Percentiles rank a stretch among this genome's conserved stretches.
Conservation (phyloP, 176 grass and related monocot species). For the Carex littledalei region DNA sequence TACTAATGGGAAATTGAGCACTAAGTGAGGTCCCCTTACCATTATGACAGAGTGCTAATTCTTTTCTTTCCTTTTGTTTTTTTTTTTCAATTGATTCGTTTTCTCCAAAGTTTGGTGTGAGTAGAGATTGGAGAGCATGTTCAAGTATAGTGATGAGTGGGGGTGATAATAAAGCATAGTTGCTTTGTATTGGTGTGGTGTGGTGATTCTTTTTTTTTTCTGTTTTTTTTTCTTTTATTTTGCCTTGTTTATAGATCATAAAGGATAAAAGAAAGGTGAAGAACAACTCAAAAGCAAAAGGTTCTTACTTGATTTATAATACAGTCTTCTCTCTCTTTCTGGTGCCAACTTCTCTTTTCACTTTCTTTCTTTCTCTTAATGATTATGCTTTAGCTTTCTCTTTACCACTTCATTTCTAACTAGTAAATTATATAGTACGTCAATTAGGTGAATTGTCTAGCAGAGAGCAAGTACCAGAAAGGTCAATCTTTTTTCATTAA, state of each 20-base stretch:
- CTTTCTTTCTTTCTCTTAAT: slow-evolving; percentile 5
- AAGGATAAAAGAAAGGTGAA: slow-evolving; percentile 56
- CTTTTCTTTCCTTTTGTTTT: not conserved
- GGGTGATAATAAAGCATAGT: slow-evolving; percentile 61
- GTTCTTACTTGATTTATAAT: slow-evolving; percentile 25
- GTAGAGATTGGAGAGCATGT: slow-evolving; percentile 35
- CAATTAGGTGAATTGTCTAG: not conserved
- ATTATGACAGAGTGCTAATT: slow-evolving; percentile 36
- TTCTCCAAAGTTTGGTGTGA: slow-evolving; percentile 44
- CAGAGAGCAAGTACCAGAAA: not conserved
- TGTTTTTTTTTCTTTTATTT: slow-evolving; percentile 42
- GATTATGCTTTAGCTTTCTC: slow-evolving; percentile 17
- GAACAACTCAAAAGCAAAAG: slow-evolving; percentile 34
- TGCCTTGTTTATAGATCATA: slow-evolving; percentile 70
- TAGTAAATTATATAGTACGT: not conserved
- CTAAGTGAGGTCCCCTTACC: slow-evolving; percentile 41
- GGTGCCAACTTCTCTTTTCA: slow-evolving; percentile 19
- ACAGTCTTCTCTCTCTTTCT: slow-evolving; percentile 36
- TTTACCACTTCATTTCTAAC: not conserved
- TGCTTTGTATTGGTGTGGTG: slow-evolving; percentile 64
- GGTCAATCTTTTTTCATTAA: not conserved
- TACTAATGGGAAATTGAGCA: slow-evolving; percentile 61
- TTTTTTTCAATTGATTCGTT: slow-evolving; percentile 10
- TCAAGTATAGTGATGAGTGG: slow-evolving; percentile 47
- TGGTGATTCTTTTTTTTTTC: slow-evolving; percentile 33